Evolutionary conservation across 495 filamentous ascomycete species (phyloP).

Genomic region (Aspergillus kassunensis): DNA sequence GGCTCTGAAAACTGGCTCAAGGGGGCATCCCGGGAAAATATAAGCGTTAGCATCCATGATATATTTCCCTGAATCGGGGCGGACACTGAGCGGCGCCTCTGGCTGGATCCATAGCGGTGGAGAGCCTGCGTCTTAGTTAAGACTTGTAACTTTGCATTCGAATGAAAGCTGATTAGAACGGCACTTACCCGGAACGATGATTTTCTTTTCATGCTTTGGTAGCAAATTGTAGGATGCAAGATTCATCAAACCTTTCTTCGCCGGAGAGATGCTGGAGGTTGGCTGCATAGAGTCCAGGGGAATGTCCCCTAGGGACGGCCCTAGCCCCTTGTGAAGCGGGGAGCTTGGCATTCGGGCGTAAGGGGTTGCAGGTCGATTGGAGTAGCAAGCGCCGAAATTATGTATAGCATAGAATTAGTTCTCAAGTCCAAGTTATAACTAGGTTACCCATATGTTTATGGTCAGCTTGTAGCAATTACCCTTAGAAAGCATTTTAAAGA

Average conservation of each 20-base stretch:
- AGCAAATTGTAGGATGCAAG: conserved; percentile 5
- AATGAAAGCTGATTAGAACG: background rate
- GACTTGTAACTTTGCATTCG: background rate
- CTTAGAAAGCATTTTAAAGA: too few relatives aligned
- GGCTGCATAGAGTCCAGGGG: conserved; percentile 2
- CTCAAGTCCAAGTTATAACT: too few relatives aligned
- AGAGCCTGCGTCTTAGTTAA: background rate
- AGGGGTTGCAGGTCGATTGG: too few relatives aligned
- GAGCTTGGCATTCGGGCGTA: background rate
- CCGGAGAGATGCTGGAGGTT: background rate
- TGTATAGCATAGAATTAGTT: too few relatives aligned
- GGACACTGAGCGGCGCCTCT: background rate
- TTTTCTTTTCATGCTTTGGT: background rate
- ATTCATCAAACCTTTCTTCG: background rate
- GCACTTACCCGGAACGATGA: background rate
- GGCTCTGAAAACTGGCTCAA: conserved; percentile 5
- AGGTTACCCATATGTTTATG: too few relatives aligned
- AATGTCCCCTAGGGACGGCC: background rate
- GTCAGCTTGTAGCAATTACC: too few relatives aligned
- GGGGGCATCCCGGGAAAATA: background rate
- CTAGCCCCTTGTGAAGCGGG: background rate
- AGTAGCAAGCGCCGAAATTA: too few relatives aligned
- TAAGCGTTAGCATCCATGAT: background rate
- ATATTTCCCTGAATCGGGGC: conserved; percentile 1
- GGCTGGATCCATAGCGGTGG: background rate